A percentile compares a stretch with the other conserved stretches of the same genome.
Evolutionary conservation across 495 filamentous ascomycete genomes (phyloP).

Genomic region (Pseudomonodictys pantanalensis): DNA sequence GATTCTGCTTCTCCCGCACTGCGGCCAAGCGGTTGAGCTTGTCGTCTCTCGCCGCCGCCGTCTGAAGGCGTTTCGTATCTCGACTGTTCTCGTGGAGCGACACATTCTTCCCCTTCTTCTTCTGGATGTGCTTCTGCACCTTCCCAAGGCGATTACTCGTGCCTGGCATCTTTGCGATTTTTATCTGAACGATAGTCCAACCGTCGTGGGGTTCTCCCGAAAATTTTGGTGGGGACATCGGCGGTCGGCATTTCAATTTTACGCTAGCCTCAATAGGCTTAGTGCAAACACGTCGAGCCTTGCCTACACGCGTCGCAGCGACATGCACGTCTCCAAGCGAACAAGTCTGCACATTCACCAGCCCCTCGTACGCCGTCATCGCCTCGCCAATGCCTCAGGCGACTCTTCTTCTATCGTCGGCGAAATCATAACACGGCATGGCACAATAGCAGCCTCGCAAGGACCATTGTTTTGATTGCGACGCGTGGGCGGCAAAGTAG

Average conservation of each 20-base stretch:
- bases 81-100: constrained; percentile 80
- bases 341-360: background rate
- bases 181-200: constrained; percentile 24
- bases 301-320: constrained; percentile 12
- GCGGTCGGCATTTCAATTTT: background rate
- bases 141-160: constrained; percentile 64
- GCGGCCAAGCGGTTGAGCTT: constrained; percentile 65
- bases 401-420: constrained; percentile 4
- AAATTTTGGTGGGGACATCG: constrained; percentile 27
- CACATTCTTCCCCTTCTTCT: constrained; percentile 66
- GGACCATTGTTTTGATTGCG: background rate
- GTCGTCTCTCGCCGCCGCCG: constrained; percentile 71
- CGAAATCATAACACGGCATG: constrained; percentile 1
- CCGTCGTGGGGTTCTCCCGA: constrained; percentile 19
- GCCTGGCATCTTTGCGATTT: too few relatives aligned
- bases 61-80: constrained; percentile 70
- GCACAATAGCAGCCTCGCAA: constrained; percentile 9
- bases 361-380: background rate
- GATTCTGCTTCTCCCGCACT: constrained; percentile 62
- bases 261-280: background rate
- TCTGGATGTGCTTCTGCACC: constrained; percentile 78
- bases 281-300: constrained; percentile 8
- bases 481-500: background rate
- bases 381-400: background rate
- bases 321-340: background rate